Conservation (phyloP, 768 basidiomycete species). For the Coprinopsis sp. region DNA sequence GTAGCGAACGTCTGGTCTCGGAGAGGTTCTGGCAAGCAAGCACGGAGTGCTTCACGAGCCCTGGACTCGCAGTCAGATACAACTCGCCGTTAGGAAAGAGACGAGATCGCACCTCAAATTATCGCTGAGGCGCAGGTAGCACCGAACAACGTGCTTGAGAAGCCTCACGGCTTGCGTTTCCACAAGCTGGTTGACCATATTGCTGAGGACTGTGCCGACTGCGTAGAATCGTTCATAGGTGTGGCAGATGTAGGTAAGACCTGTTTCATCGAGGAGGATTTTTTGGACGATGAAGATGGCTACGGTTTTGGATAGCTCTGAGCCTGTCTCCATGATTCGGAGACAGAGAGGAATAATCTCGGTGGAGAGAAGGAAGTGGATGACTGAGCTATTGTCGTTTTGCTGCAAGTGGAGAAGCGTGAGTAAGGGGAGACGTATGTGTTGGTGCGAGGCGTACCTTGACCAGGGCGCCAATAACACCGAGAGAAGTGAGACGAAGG, state of each 20-base stretch:
- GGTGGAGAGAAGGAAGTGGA: slow-evolving; percentile 97
- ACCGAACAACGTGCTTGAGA: slow-evolving; percentile 96
- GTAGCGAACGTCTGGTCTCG: slow-evolving; percentile 90
- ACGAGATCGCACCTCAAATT: slow-evolving; percentile 70
- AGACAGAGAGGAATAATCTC: slow-evolving; percentile 99
- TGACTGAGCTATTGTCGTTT: slow-evolving; percentile 99
- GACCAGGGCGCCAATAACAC: slow-evolving; percentile 97
- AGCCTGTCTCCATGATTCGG: slow-evolving; percentile 99
- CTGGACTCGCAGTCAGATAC: slow-evolving; percentile 39
- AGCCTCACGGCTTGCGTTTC: slow-evolving; percentile 96
- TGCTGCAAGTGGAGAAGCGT: slow-evolving; percentile 64
- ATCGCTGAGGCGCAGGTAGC: slow-evolving; percentile 93
- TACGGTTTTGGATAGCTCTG: slow-evolving; percentile 96
- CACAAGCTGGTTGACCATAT: slow-evolving; percentile 98
- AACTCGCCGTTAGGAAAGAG: not conserved
- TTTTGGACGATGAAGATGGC: slow-evolving; percentile 99
- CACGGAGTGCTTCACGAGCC: slow-evolving; percentile 91
- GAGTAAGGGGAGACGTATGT: not conserved
- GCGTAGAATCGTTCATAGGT: slow-evolving; percentile 99
- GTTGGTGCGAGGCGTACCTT: slow-evolving; percentile 51
- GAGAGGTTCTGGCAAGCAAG: slow-evolving; percentile 92
- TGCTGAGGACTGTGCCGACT: slow-evolving; percentile 95
- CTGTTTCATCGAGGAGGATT: slow-evolving; percentile 94
- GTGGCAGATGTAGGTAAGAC: slow-evolving; percentile 97
- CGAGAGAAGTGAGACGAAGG: slow-evolving; percentile 96